Base-by-base conservation (phyloP, 306 rosid genomes). In the Malus fusca region DNA sequence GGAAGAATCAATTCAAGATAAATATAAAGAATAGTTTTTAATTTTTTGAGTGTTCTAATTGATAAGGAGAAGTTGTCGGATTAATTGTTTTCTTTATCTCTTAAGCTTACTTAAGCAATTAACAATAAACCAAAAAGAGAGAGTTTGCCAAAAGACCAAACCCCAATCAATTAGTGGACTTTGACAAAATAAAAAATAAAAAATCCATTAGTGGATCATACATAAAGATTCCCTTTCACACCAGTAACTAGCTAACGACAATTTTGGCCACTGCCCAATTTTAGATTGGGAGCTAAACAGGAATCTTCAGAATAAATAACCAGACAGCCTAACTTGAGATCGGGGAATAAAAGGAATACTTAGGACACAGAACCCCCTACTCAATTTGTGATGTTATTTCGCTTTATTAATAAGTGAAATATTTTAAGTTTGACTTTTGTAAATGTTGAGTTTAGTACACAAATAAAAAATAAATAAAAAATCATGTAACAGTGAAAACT, bases 141-240 rank as follows among this genome's bases (percentile, higher is more conserved):
- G 53, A 66, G 40, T 55, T 22, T 75, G 46, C 28, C 37, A 46
- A 68, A 48, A 58, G 76, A 17, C 55, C 52, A 59, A 60, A 62
- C 56, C 23, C 40, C 75, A 53, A 43, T 21, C 77, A 82, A 56
- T 56, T 21, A 10, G 72, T 52, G 72, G 73, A 59, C 62, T 33
- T 33, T 33, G 37, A 33, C 8, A 33, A 33, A 33, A 33, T 5
- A 33, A 33, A 33, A 33, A 33, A 5, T 5, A 33, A 33, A 33
- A 33, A 6, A 33, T 1, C 37, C 78, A 56, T 56, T 56, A 10
- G 72, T 42, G 72, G 76, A 59, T 55, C 78, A 56, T 18, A 46
- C 22, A 48, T 33, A 52, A 63, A 71, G 81, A 73, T 62, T 79
- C 62, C 44, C 17, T 26, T 68, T 51, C 18, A 66, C 75, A 82